phyloP scores from a whole-genome alignment of 352 stramenopile genomes.

The Phytophthora quininea region DNA sequence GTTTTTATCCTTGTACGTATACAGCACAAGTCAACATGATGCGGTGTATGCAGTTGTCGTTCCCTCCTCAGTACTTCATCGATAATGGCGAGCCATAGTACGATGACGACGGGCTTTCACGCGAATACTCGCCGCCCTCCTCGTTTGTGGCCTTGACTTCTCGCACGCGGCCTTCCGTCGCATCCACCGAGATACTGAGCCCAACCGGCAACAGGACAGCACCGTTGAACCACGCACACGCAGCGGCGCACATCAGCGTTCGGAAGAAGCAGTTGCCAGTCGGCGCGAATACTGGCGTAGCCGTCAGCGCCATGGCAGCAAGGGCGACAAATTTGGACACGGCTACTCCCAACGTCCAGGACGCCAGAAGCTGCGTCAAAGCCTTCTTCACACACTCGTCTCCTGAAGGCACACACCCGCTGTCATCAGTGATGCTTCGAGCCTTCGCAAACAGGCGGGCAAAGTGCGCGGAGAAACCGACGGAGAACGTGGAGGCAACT shows the following conservation, averaged over 20 bases:
- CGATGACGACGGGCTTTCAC: constrained; percentile 38
- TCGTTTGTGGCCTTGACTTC: constrained; percentile 47
- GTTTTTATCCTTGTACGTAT: too few species aligned
- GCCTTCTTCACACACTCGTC: constrained; percentile 45
- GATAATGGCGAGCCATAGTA: constrained; percentile 28
- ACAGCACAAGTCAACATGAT: too few species aligned
- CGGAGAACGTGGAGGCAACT: constrained; percentile 70
- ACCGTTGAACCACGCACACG: constrained; percentile 42
- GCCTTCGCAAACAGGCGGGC: constrained; percentile 65
- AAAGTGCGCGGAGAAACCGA: constrained; percentile 85
- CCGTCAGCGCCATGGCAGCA: constrained; percentile 39
- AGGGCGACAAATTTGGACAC: constrained; percentile 52
- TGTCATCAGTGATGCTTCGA: constrained; percentile 28
- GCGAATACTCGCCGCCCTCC: constrained; percentile 39
- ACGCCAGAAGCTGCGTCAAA: constrained; percentile 45
- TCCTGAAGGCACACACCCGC: constrained; percentile 21
- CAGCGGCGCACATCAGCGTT: constrained; percentile 44
- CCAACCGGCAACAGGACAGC: constrained; percentile 46
- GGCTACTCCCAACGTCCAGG: constrained; percentile 42
- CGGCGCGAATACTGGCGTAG: constrained; percentile 45
- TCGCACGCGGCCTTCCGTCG: constrained; percentile 41
- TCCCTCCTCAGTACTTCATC: constrained; percentile 23
- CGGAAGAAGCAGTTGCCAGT: constrained; percentile 51
- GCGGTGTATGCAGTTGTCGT: too few species aligned
- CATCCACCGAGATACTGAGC: constrained; percentile 53